Conservation (phyloP, 164 flowering plant genomes). For the Berberis thunbergii region DNA sequence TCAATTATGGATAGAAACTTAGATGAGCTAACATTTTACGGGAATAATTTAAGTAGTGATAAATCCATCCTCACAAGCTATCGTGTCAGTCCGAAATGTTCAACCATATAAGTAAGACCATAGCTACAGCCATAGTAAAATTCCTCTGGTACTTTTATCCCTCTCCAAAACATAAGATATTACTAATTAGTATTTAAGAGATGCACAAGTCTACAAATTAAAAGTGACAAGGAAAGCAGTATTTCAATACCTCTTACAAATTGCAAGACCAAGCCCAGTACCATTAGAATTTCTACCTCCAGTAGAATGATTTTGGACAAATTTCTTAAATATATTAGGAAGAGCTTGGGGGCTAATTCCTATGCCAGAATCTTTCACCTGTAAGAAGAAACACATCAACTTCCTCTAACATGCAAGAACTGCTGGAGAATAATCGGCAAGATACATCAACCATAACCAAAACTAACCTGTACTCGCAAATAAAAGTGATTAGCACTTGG, state of each 20-base stretch:
- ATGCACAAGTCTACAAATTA: too few relatives aligned
- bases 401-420: not conserved
- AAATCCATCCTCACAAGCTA: too few relatives aligned
- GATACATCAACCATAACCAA: not conserved
- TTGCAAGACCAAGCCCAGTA: conserved; percentile 88
- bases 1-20: too few relatives aligned
- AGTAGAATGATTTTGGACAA: conserved; percentile 42
- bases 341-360: conserved; percentile 76
- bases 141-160: too few relatives aligned
- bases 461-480: conserved; percentile 75
- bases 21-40: too few relatives aligned
- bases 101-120: too few relatives aligned
- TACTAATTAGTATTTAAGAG: too few relatives aligned
- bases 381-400: conserved; percentile 6
- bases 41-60: too few relatives aligned
- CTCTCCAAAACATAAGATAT: too few relatives aligned
- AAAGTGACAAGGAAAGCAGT: not conserved
- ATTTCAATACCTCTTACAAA: conserved; percentile 62
- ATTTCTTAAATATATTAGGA: conserved; percentile 75
- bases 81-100: too few relatives aligned
- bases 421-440: not conserved
- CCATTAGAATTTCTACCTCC: conserved; percentile 50
- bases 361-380: conserved; percentile 83
- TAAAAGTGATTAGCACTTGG: conserved; percentile 67
- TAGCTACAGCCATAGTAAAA: too few relatives aligned